Base-by-base conservation (phyloP, 2,329 filamentous ascomycete genomes). In the Pseudogymnoascus sp. region DNA sequence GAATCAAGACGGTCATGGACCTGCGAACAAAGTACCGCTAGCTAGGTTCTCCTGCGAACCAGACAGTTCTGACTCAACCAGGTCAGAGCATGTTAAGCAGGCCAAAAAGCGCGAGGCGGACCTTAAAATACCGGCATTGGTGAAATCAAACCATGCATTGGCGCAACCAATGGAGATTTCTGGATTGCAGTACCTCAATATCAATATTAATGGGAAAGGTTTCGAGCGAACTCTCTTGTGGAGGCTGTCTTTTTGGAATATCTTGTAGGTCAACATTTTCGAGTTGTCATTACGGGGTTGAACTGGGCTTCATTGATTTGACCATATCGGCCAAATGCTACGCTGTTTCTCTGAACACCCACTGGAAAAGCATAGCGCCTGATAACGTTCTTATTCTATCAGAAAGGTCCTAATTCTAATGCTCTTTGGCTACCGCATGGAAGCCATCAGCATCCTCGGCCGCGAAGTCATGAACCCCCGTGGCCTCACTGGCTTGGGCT, bases 1-100 rank as follows among this genome's bases (percentile, higher is more conserved):
- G 83, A 21, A 83, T 96, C 67, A 83, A 81, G 68, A 90, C 86
- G 2, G 83, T 96, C 42, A 82, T 96, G 65, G 92, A 96, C 76
- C 78, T 96, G 10, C 84, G 92, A 63, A 90, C 91, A 66, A 85
- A 87, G 85, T 90, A 80, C 65, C 11, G 3, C n/a, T 53, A 47
- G 33, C 26, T 31, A 23, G 13, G 47, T 47, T 33, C 15, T 17
- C 19, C 23, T 17, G 11, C 11, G 4, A 19, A 38, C 17, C 3
- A 15, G 50, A 15, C n/a, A 31, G 4, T 9, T 21, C 10, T 33
- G 15, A 50, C 64, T 89, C 87, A 68, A 91, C 4, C 3, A 61
- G 38, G 59, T 61, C 89, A 21, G 90, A 93, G 74, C 88, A 91
- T 70, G 79, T 85, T 66, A 84, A 86, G 71, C 87, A 88, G 70